phyloP scores from a whole-genome alignment of 371 early-diverging fungal species.

The Quaeritorhiza haematococci region DNA sequence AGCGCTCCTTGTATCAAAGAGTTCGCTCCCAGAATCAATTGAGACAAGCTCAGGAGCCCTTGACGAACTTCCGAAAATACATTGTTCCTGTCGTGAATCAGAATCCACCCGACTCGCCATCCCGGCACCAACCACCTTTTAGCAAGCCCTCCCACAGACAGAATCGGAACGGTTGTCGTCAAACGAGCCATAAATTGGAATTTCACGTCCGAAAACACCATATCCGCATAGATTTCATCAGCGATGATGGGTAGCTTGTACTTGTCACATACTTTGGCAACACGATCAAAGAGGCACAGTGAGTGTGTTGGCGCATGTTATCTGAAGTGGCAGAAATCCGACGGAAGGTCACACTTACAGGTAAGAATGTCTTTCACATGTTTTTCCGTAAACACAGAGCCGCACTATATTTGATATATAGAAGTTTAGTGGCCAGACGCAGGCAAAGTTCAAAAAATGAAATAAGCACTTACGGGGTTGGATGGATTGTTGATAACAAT shows the following conservation, averaged over 20 bases:
- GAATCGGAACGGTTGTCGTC: constrained; percentile 72
- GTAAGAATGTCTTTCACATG: constrained; percentile 61
- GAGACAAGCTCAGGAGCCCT: constrained; percentile 65
- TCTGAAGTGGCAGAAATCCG: no score
- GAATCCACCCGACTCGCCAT: constrained; percentile 82
- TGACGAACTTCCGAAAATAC: constrained; percentile 56
- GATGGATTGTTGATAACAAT: constrained; percentile 78
- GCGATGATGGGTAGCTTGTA: constrained; percentile 79
- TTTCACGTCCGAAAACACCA: constrained; percentile 66
- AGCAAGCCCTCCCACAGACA: constrained; percentile 82
- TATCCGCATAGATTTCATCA: constrained; percentile 90
- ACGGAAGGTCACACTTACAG: background rate
- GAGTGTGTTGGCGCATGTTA: no score
- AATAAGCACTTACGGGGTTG: background rate
- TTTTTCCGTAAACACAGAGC: constrained; percentile 71
- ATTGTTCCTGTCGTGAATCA: constrained; percentile 68
- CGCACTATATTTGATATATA: no score
- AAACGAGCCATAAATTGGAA: constrained; percentile 49
- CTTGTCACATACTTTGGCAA: constrained; percentile 67
- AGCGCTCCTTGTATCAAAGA: constrained; percentile 55
- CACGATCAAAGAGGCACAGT: no score
- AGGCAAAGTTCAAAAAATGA: background rate
- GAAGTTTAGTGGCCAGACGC: constrained; percentile 81
- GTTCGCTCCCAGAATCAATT: constrained; percentile 79
- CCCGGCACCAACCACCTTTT: constrained; percentile 90